A percentile compares a stretch with the other conserved stretches of the same genome.
phyloP scores from a whole-genome alignment of 2,329 filamentous ascomycete genomes.

The Colletotrichum sp. region DNA sequence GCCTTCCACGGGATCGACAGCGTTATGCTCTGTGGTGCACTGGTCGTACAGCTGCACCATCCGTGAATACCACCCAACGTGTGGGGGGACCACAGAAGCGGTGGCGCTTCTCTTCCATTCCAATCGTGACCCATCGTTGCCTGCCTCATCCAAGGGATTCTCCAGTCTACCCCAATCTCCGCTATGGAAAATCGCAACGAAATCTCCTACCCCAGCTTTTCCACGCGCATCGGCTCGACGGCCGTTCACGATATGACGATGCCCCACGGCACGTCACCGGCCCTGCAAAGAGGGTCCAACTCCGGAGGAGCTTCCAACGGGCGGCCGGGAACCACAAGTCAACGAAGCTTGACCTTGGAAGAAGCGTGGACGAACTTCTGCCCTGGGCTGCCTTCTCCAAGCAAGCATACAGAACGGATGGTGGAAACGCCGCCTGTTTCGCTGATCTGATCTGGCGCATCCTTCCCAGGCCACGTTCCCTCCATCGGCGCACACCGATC shows the following conservation, averaged over 20 bases:
- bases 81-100: conserved; percentile 2
- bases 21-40: neutral
- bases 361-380: neutral
- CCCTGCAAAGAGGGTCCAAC: neutral
- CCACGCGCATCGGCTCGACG: neutral
- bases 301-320: neutral
- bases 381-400: neutral
- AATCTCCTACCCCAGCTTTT: neutral
- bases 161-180: neutral
- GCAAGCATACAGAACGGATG: neutral
- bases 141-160: neutral
- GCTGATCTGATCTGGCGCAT: neutral
- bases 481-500: neutral
- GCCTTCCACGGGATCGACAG: neutral
- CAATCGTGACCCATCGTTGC: neutral
- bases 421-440: neutral
- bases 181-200: neutral
- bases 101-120: conserved; percentile 5
- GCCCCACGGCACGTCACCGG: neutral
- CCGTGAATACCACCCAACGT: neutral
- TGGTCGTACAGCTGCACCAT: neutral
- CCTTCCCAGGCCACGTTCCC: neutral
- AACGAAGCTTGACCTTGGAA: neutral
- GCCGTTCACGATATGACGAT: neutral
- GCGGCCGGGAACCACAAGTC: neutral